Evolutionary conservation across 2,329 filamentous ascomycete species (phyloP).

Genomic region (Trichophyton simii): DNA sequence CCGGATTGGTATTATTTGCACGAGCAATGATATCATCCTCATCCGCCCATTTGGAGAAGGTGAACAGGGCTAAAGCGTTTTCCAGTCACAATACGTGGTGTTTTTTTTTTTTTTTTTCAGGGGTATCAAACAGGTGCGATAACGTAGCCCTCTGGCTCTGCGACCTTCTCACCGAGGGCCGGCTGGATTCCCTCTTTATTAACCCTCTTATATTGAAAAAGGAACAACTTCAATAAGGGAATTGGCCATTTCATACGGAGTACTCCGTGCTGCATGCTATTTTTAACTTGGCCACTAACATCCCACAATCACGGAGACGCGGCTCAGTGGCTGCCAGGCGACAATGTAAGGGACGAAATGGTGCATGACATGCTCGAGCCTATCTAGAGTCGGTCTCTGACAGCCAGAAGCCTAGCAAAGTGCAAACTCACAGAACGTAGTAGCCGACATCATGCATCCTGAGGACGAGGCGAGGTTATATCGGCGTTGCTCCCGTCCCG

Average conservation of each 20-base stretch:
- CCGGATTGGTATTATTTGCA: conserved; percentile 38
- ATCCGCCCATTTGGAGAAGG: conserved; percentile 44
- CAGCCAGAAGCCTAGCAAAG: no score
- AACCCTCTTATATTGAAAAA: conserved; percentile 26
- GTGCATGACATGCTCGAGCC: no score
- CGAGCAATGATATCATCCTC: conserved; percentile 34
- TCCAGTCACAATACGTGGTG: conserved; percentile 40
- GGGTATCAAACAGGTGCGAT: conserved; percentile 43
- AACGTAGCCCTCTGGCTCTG: conserved; percentile 36
- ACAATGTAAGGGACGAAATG: no score
- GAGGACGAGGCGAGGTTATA: no score
- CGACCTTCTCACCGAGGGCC: conserved; percentile 35
- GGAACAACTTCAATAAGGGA: conserved; percentile 29
- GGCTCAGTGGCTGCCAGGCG: no score
- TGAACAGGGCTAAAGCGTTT: conserved; percentile 52
- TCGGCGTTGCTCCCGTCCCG: no score
- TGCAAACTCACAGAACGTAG: no score
- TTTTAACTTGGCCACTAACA: conserved; percentile 44
- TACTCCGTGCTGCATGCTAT: conserved; percentile 38
- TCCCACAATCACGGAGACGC: no score
- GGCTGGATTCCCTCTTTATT: conserved; percentile 41
- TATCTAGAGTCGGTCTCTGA: no score
- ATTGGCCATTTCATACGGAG: conserved; percentile 41
- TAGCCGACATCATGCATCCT: no score
- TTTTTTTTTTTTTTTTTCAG: conserved; percentile 24